Conservation (phyloP, 2,329 filamentous ascomycete species). For the Curvularia lunata region DNA sequence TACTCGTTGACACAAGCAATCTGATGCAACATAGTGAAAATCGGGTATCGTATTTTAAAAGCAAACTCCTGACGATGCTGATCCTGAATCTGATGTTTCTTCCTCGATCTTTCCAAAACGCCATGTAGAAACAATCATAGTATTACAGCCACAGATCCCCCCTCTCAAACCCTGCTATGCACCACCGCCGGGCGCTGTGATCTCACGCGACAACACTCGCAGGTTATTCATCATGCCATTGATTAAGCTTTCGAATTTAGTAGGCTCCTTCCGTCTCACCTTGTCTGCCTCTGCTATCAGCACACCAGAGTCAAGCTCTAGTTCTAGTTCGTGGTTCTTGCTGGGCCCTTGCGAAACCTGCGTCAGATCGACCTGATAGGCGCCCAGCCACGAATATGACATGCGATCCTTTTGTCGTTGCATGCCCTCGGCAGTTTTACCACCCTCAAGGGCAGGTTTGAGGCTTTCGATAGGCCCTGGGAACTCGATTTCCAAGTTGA, state of each 20-base stretch:
- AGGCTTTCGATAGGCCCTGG: constrained; percentile 66
- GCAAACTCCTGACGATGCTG: constrained; percentile 34
- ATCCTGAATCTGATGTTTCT: constrained; percentile 1
- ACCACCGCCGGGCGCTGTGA: constrained; percentile 27
- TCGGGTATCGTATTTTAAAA: constrained; percentile 44
- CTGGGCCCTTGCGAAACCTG: constrained; percentile 71
- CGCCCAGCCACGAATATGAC: constrained; percentile 82
- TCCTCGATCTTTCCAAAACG: neutral
- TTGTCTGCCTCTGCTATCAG: constrained; percentile 70
- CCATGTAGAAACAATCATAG: constrained; percentile 13
- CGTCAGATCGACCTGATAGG: constrained; percentile 88
- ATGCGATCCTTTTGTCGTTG: constrained; percentile 87
- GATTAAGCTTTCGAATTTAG: constrained; percentile 66
- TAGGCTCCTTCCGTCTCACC: constrained; percentile 58
- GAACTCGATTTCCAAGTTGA: constrained; percentile 93
- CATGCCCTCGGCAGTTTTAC: constrained; percentile 46
- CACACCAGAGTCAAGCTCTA: constrained; percentile 71
- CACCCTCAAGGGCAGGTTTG: constrained; percentile 51
- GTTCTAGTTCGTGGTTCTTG: constrained; percentile 81
- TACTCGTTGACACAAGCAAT: too few relatives aligned
- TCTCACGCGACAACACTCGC: constrained; percentile 45
- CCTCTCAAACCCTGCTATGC: neutral
- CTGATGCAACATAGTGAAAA: constrained; percentile 15
- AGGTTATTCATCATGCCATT: constrained; percentile 76
- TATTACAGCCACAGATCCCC: constrained; percentile 14